phyloP scores from a whole-genome alignment of 139 green algal species.

The Eudorina sp. region DNA sequence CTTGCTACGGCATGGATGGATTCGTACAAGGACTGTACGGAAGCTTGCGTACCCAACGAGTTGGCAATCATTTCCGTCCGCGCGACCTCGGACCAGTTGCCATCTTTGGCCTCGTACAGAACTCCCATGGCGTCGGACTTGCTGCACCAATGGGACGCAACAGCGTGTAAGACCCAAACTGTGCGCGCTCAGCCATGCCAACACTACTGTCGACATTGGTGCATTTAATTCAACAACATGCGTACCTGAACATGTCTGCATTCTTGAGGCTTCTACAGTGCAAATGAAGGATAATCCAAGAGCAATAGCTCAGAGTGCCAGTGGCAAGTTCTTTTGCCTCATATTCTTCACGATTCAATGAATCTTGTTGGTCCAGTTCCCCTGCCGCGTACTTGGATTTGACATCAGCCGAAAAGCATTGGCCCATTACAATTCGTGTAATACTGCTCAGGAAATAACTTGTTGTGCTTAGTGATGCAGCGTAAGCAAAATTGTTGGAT shows the following conservation, averaged over 20 bases:
- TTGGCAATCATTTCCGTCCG: constrained; percentile 66
- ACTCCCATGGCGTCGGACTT: constrained; percentile 62
- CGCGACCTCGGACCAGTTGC: constrained; percentile 40
- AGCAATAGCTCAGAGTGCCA: not conserved
- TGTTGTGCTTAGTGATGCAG: too few relatives aligned
- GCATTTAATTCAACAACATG: not conserved
- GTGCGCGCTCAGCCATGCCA: not conserved
- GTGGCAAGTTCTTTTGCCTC: not conserved
- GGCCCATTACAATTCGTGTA: constrained; percentile 12
- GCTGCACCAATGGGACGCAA: constrained; percentile 41
- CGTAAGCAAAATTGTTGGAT: too few relatives aligned
- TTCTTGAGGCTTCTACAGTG: constrained; percentile 11
- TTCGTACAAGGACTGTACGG: too few relatives aligned
- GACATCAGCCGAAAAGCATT: not conserved
- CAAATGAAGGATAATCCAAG: not conserved
- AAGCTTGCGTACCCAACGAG: not conserved
- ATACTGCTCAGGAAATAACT: too few relatives aligned
- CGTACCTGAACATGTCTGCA: constrained; percentile 28
- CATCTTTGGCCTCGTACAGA: constrained; percentile 32
- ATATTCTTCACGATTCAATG: not conserved
- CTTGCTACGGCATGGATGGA: too few relatives aligned
- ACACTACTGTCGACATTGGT: not conserved
- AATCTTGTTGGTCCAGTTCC: not conserved
- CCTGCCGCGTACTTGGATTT: constrained; percentile 14
- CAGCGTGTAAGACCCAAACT: not conserved